Evolutionary conservation across 495 filamentous ascomycete species (phyloP), one percentile per base, ranked within the genome.

Genomic region (Penicillium cataractarum): DNA sequence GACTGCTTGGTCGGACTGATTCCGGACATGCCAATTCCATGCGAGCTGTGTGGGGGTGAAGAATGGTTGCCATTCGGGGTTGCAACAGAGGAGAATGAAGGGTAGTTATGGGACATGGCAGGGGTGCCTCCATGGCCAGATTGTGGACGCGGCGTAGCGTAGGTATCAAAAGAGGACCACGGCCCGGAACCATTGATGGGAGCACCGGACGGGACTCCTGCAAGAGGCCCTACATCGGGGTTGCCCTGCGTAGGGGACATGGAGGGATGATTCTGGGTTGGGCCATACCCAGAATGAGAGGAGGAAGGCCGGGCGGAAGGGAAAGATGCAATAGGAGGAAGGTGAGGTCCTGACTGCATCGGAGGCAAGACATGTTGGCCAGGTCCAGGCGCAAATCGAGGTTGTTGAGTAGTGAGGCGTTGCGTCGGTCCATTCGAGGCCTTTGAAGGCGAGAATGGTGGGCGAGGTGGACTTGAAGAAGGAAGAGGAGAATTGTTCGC

Each of bases 1-100:
- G 81, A 82, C 40, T 92, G 88, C 70, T 96, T 96, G 42, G 84
- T 89, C 5, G 92, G 92, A 19, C 91, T 93, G 37, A 92, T 74
- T 6, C 90, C 91, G 5, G 86, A 87, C 40, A 80, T 75, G 24
- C 79, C 65, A 44, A 89, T 80, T 56, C 84, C 83, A 81, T 85
- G 70, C 61, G 82, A 76, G 42, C 75, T 78, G 19, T 79, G 81
- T 12, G 77, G 77, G 44, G 80, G 73, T 12, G 78, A 77, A 7
- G 78, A 80, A 37, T 76, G 73, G 54, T 76, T 73, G 65, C 74
- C 69, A 57, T 73, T 74, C 31, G 76, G 63, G 12, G 76, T 74
- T 27, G 71, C 69, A 33, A 62, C 27, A 40, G 74, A 71, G 31
- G 76, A 72, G 50, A 78, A 73, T 10, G 74, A 74, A 17, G 71